Evolutionary conservation across 768 basidiomycete species (phyloP).

Genomic region (Dioszegia crocea): DNA sequence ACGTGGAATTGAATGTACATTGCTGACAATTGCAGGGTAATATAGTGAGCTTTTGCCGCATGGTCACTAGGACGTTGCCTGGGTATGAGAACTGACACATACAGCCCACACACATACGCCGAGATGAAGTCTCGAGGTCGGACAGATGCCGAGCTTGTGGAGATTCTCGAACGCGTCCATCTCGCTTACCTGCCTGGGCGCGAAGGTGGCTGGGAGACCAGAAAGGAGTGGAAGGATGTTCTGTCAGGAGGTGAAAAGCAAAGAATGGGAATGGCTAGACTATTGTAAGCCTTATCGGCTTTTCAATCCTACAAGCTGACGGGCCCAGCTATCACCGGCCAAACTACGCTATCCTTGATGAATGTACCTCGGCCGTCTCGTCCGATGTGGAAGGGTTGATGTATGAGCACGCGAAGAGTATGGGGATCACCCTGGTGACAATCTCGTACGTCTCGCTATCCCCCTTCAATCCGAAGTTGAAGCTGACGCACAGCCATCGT

Average conservation of each 20-base stretch:
- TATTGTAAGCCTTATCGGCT: slow-evolving; percentile 61
- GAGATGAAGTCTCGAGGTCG: slow-evolving; percentile 62
- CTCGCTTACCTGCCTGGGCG: slow-evolving; percentile 76
- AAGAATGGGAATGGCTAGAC: slow-evolving; percentile 86
- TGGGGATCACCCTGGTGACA: slow-evolving; percentile 87
- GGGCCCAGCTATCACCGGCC: slow-evolving; percentile 43
- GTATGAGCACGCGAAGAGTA: slow-evolving; percentile 85
- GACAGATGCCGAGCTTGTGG: slow-evolving; percentile 66
- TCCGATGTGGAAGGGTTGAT: slow-evolving; percentile 93
- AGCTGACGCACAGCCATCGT: slow-evolving; percentile 52
- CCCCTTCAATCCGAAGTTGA: background rate
- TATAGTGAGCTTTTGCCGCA: slow-evolving; percentile 56
- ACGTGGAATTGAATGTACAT: background rate
- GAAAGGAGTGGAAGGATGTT: slow-evolving; percentile 96
- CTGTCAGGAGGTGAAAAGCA: slow-evolving; percentile 91
- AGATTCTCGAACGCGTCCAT: slow-evolving; percentile 75
- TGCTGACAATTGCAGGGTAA: slow-evolving; percentile 58
- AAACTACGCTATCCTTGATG: slow-evolving; percentile 53
- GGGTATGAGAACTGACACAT: background rate
- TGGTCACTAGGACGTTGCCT: background rate
- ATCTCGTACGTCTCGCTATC: slow-evolving; percentile 56
- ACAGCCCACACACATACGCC: slow-evolving; percentile 70
- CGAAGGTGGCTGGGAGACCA: slow-evolving; percentile 82
- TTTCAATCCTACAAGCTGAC: slow-evolving; percentile 6
- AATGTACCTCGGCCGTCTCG: slow-evolving; percentile 92